Base-by-base conservation (phyloP, 2,329 filamentous ascomycete species). In the Leptographium lundbergii region DNA sequence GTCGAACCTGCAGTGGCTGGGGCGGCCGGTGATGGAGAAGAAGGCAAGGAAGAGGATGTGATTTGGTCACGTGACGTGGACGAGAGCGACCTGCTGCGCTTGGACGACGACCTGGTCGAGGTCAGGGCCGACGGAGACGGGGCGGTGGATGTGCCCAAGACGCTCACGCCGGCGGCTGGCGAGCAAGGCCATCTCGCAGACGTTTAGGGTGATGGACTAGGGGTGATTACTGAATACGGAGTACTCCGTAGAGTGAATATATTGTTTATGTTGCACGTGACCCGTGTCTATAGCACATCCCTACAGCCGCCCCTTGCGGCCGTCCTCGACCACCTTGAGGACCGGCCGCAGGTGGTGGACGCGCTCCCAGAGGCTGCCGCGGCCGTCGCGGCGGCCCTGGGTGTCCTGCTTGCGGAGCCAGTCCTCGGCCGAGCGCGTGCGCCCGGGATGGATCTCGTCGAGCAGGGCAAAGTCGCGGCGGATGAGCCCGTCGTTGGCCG, bases 181-280 rank as follows among this genome's bases (percentile, higher is more conserved):
- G 47, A 74, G 71, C 64, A 81, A 77, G 70, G 76, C 77, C 0
- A 74, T 82, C 25, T 69, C 71, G 2, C 78, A 82, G 1, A 81
- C 82, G 78, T 65, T 85, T 58, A 69, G 71, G 65, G 76, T 84
- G 27, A 63, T 81, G 25, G 81, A 84, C 63, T 84, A 45, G 36
- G 36, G 4, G 36, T 32, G 5, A 32, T 32, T 5, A 32, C 29
- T 32, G 29, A 32, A 5, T 5, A 10, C 29, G 5, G 29, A 32
- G 10, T 5, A 32, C 29, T 10, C 5, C 29, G 29, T 5, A 10
- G 5, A 4, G 29, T 32, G 5, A 10, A 32, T 39, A 5, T 39
- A 3, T 13, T 11, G 36, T 6, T 39, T 39, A 5, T 39, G 36
- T 14, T 11, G 9, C 3, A 5, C 4, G 13, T 39, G 36, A 39